These are phyloP conservation scores for Xylariaceae sp. DNA, from an alignment of 2,329 filamentous ascomycete species.

Conservation along the genomic window DNA sequence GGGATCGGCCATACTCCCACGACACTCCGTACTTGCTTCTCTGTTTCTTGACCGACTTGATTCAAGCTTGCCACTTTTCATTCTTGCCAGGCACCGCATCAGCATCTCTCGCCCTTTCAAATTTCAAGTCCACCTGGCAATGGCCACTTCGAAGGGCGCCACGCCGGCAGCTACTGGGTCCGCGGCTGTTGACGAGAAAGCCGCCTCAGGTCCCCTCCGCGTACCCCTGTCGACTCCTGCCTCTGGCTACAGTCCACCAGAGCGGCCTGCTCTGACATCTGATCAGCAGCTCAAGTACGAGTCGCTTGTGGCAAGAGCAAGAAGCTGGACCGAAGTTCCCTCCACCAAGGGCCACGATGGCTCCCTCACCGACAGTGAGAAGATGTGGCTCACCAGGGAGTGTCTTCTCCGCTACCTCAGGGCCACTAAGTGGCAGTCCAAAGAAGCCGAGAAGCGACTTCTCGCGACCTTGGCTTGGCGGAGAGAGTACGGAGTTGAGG, in stretches of 20 bases:
- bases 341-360: slow-evolving; percentile 47
- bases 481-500: slow-evolving; percentile 77
- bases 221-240: slow-evolving; percentile 54
- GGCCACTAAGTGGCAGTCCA: slow-evolving; percentile 81
- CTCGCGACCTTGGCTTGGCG: slow-evolving; percentile 79
- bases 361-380: slow-evolving; percentile 70
- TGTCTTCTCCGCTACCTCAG: slow-evolving; percentile 89
- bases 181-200: slow-evolving; percentile 14
- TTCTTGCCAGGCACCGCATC: no score
- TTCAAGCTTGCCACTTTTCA: no score
- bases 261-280: slow-evolving; percentile 54
- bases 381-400: slow-evolving; percentile 84
- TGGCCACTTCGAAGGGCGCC: slow-evolving; percentile 7
- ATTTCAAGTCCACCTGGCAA: no score
- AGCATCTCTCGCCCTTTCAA: no score
- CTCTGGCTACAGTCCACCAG: slow-evolving; percentile 47
- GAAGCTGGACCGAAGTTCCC: slow-evolving; percentile 62
- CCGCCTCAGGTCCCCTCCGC: slow-evolving; percentile 23
- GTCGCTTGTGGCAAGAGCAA: slow-evolving; percentile 62
- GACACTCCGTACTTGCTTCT: no score
- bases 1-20: no score
- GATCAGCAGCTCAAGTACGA: slow-evolving; percentile 82
- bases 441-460: slow-evolving; percentile 71
- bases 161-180: not conserved
- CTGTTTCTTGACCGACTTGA: no score